These are phyloP conservation scores for Citrullus mucosospermus DNA, from an alignment of 306 rosid genomes.

Conservation along the genomic window DNA sequence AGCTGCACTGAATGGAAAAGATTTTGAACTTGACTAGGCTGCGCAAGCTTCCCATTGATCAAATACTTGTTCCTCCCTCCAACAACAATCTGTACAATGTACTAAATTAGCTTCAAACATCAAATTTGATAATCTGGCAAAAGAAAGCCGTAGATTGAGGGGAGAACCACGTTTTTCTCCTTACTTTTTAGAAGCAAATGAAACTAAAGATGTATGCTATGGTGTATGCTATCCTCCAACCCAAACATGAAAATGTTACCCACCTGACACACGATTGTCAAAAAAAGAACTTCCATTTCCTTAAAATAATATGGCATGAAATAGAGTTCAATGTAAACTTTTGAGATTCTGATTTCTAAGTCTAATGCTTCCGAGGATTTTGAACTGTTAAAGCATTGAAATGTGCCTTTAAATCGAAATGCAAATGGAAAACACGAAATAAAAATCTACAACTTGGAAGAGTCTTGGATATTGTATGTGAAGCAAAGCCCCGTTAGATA, in stretches of 20 bases:
- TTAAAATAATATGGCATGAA: not conserved
- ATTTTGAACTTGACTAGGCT: slow-evolving; percentile 93
- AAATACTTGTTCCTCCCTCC: slow-evolving; percentile 94
- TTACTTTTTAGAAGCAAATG: not conserved
- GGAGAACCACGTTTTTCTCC: not conserved
- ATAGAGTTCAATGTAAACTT: not conserved
- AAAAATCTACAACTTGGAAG: not conserved
- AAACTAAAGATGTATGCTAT: not conserved
- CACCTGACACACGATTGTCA: not conserved
- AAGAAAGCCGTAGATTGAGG: not conserved
- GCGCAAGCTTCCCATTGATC: slow-evolving; percentile 96
- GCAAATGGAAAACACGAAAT: not conserved
- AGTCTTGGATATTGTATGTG: not conserved
- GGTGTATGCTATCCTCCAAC: not conserved
- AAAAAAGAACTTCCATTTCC: not conserved
- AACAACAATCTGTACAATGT: slow-evolving; percentile 67
- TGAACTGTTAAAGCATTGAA: not conserved
- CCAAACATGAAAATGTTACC: not conserved
- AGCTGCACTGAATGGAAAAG: slow-evolving; percentile 97
- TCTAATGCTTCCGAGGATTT: not conserved
- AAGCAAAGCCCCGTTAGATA: not conserved
- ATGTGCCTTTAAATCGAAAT: not conserved
- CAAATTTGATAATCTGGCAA: not conserved
- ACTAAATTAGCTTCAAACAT: slow-evolving; percentile 3
- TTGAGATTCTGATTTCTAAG: not conserved